Evolutionary conservation across 768 basidiomycete species (phyloP), one percentile per base, ranked within the genome.

Genomic region (Tulasnella sp.): DNA sequence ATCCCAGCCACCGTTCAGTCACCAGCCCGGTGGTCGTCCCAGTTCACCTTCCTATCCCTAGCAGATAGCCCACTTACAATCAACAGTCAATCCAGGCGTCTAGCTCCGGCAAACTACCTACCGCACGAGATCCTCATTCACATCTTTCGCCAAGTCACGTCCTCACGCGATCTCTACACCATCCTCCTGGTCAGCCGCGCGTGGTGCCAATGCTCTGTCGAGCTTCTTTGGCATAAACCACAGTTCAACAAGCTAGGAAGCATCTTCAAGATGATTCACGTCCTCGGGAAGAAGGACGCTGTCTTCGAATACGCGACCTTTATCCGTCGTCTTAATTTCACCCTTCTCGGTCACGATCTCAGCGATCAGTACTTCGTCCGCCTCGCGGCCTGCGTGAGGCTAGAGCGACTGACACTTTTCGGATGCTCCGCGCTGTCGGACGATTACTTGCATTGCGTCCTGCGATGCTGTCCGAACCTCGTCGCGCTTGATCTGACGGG

Each of bases 151-250:
- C 81, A 92, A 65, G 76, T 99, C 11, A 80, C 85, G 64, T 76
- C 80, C 0, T 74, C 84, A 29, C 76, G 78, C 60, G 88, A 94
- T 70, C 78, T 97, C 49, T 80, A 85, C 63, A 74, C 76, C 63
- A 78, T 81, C 42, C 77, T 93, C 61, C 81, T 85, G 59, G 92
- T 97, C 25, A 92, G 84, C 19, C 83, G 89, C 59, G 78, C 82
- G 25, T 99, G 94, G 92, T 97, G 92, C 76, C 86, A 93, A 68
- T 96, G 92, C 71, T 83, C 91, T 29, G 92, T 93, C 44, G 90
- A 97, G 70, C 78, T 97, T 21, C 77, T 98, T 22, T 99, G 93
- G 93, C 85, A 92, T 70, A 86, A 88, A 66, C 93, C 93, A 19
- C 75, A 76, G 54, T 82, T 98, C 68, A 74, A 81, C 24, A 80